These are phyloP conservation scores for Candida nanaspora DNA, from an alignment of 805 yeast species.

Conservation along the genomic window DNA sequence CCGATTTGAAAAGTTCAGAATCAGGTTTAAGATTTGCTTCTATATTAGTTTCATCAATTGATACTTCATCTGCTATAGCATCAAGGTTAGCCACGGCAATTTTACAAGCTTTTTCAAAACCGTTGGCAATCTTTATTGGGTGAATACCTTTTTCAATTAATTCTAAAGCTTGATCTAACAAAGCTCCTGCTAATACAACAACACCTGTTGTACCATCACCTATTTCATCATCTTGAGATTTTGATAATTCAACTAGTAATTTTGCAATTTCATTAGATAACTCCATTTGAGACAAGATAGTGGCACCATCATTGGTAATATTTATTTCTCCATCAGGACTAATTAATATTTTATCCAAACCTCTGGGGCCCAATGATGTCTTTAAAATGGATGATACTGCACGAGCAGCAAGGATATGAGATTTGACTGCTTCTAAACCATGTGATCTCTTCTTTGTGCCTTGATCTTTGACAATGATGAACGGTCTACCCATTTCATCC, in stretches of 20 bases:
- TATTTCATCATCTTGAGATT: constrained; percentile 95
- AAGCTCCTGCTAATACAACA: constrained; percentile 90
- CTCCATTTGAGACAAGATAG: constrained; percentile 93
- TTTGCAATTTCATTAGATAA: constrained; percentile 94
- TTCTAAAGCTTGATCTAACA: constrained; percentile 89
- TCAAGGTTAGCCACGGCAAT: constrained; percentile 79
- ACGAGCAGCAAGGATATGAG: constrained; percentile 91
- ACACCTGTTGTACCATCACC: constrained; percentile 99
- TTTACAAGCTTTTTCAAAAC: constrained; percentile 94
- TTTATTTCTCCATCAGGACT: constrained; percentile 97
- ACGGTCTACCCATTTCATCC: constrained; percentile 99
- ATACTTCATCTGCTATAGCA: constrained; percentile 38
- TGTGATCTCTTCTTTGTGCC: constrained; percentile 48
- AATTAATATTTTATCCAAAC: constrained; percentile 92
- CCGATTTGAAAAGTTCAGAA: constrained; percentile 76
- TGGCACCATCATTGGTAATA: constrained; percentile 97
- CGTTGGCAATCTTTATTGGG: constrained; percentile 94
- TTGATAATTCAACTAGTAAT: constrained; percentile 85
- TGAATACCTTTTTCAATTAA: constrained; percentile 95
- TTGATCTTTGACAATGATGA: constrained; percentile 88
- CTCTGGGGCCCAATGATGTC: constrained; percentile 95
- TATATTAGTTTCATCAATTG: constrained; percentile 21
- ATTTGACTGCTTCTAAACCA: constrained; percentile 74
- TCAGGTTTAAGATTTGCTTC: constrained; percentile 25
- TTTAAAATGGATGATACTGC: constrained; percentile 89